Evolutionary conservation across 2,329 filamentous ascomycete genomes (phyloP).

Genomic region (Verticillium nonalfalfae): DNA sequence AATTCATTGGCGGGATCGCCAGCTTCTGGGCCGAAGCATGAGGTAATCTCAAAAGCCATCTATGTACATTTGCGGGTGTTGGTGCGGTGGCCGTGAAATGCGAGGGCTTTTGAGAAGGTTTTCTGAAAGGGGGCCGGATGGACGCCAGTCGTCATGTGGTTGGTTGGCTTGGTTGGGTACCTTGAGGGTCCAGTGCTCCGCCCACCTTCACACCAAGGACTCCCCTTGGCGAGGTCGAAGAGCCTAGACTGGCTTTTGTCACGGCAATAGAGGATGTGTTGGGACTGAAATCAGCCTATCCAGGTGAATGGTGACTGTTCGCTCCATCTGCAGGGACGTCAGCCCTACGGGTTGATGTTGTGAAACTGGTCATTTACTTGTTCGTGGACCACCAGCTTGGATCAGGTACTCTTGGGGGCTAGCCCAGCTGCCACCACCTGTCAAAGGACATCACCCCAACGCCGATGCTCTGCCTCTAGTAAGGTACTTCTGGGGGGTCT

Average conservation of each 20-base stretch:
- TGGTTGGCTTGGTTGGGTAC: not conserved
- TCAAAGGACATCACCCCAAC: too few relatives aligned
- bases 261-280: too few relatives aligned
- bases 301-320: too few relatives aligned
- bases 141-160: not conserved
- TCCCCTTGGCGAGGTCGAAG: not conserved
- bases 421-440: too few relatives aligned
- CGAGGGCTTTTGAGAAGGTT: not conserved
- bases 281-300: too few relatives aligned
- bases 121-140: not conserved
- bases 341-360: too few relatives aligned
- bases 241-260: not conserved
- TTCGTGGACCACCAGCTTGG: too few relatives aligned
- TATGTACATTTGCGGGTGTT: not conserved
- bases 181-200: not conserved
- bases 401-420: too few relatives aligned
- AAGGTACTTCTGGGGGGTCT: too few relatives aligned
- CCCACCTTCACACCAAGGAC: not conserved
- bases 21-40: not conserved
- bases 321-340: too few relatives aligned
- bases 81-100: not conserved
- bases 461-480: too few relatives aligned
- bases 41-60: not conserved
- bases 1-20: not conserved
- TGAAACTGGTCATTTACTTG: too few relatives aligned